A percentile compares a stretch with the other conserved stretches of the same genome.
Evolutionary conservation across 73 alveolate genomes (phyloP).

Genomic region (Paramecium sexaurelia): DNA sequence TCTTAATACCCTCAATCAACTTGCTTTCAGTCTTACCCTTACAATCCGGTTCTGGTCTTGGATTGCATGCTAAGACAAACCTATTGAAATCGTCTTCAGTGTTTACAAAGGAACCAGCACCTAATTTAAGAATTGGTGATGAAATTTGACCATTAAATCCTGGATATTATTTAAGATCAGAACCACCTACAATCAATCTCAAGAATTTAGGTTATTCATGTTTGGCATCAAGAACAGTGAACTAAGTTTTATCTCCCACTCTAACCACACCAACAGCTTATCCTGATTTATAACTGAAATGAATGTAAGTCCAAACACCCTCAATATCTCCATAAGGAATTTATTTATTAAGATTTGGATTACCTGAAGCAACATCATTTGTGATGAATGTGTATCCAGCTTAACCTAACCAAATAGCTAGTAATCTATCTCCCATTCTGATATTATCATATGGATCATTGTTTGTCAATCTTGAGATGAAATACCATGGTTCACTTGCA

Average conservation of each 20-base stretch:
- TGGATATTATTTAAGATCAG: constrained; percentile 34
- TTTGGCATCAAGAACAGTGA: background rate
- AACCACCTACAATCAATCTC: constrained; percentile 44
- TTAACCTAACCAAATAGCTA: constrained; percentile 57
- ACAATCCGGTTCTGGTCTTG: constrained; percentile 39
- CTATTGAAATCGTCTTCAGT: constrained; percentile 20
- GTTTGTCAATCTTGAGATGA: constrained; percentile 24
- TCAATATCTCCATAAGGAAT: constrained; percentile 41
- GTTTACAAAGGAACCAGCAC: constrained; percentile 26
- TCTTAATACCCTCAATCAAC: constrained; percentile 31
- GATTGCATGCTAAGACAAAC: constrained; percentile 42
- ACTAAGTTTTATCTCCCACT: background rate
- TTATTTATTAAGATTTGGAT: constrained; percentile 50
- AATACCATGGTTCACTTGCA: constrained; percentile 53
- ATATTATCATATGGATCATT: constrained; percentile 60
- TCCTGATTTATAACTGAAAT: constrained; percentile 48
- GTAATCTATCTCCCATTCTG: constrained; percentile 45
- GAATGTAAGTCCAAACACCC: constrained; percentile 54
- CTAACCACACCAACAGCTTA: constrained; percentile 29
- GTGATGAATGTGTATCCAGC: constrained; percentile 44
- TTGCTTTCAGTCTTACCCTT: background rate
- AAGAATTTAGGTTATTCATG: constrained; percentile 32
- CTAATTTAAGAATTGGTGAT: constrained; percentile 37
- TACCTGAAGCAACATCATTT: background rate
- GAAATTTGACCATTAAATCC: constrained; percentile 51